phyloP scores from a whole-genome alignment of 2,329 filamentous ascomycete genomes.

The Dothistroma pini region DNA sequence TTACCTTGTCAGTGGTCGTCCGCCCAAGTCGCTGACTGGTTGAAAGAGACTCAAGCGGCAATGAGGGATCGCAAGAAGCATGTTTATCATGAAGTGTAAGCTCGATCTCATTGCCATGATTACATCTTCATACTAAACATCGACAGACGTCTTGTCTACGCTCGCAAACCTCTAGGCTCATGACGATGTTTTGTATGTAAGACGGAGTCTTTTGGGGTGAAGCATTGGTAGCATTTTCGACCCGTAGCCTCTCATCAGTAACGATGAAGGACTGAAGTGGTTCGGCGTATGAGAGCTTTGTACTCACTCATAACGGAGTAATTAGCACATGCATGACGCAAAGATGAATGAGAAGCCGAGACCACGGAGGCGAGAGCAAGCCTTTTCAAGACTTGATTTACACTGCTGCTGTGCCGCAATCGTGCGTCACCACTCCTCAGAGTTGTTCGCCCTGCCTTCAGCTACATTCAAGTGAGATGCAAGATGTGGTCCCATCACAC shows the following conservation, averaged over 20 bases:
- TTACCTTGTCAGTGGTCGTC: conserved; percentile 32
- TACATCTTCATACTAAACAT: neutral
- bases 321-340: too few relatives aligned
- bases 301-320: neutral
- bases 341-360: too few relatives aligned
- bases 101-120: conserved; percentile 1
- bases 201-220: neutral
- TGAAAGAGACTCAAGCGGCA: conserved; percentile 32
- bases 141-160: conserved; percentile 20
- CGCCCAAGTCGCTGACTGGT: conserved; percentile 35
- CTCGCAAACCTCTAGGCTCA: conserved; percentile 16
- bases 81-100: conserved; percentile 40
- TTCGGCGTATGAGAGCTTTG: neutral
- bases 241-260: neutral
- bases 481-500: neutral
- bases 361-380: too few relatives aligned
- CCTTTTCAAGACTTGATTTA: too few relatives aligned
- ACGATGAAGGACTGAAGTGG: neutral
- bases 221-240: neutral
- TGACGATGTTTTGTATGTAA: neutral
- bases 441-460: neutral
- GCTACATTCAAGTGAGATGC: neutral
- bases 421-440: neutral
- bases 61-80: conserved; percentile 36
- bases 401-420: neutral